Conservation (phyloP, 495 filamentous ascomycete genomes). For the Hyaloscypha variabilis region DNA sequence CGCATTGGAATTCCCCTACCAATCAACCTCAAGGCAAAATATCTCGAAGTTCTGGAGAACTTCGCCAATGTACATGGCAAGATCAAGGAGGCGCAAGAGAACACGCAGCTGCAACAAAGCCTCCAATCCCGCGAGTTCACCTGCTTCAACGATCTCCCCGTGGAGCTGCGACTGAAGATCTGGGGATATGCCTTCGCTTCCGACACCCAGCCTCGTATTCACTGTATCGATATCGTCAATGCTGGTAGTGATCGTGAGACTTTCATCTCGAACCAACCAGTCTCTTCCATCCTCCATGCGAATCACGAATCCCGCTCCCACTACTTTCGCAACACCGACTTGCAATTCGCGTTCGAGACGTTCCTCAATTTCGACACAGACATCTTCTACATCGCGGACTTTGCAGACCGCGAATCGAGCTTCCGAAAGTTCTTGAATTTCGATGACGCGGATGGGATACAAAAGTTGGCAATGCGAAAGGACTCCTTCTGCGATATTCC, state of each 20-base stretch:
- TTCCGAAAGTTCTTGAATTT: constrained; percentile 3
- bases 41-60: background rate
- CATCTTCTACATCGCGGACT: background rate
- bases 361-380: constrained; percentile 14
- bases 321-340: background rate
- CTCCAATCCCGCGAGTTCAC: background rate
- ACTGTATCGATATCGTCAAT: background rate
- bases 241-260: background rate
- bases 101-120: background rate
- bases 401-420: background rate
- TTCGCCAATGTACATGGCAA: background rate
- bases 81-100: background rate
- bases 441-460: background rate
- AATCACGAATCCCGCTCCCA: constrained; percentile 5
- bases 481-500: constrained; percentile 1
- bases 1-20: background rate
- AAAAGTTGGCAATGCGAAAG: background rate
- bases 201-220: constrained; percentile 3
- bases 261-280: constrained; percentile 12
- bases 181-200: background rate
- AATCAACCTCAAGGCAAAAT: background rate
- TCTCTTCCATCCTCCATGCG: constrained; percentile 1
- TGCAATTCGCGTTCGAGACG: constrained; percentile 10
- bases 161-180: constrained; percentile 12
- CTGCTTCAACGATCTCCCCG: background rate